Evolutionary conservation across 495 filamentous ascomycete genomes (phyloP).

Genomic region (Xylaria grammica): DNA sequence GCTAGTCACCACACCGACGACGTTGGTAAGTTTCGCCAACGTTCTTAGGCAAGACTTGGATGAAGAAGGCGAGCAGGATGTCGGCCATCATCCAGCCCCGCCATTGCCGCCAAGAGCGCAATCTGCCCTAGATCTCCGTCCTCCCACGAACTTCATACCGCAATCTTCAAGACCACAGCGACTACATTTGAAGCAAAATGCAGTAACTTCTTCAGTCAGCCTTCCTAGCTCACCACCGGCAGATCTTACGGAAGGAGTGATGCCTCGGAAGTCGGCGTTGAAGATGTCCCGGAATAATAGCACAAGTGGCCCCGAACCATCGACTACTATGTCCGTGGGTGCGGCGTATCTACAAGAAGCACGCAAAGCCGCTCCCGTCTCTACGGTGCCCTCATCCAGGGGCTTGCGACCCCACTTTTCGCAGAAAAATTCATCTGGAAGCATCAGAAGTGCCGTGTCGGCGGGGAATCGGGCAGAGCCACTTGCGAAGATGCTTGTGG

Average conservation of each 20-base stretch:
- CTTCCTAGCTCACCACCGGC: slow-evolving; percentile 31
- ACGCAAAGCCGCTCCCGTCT: slow-evolving; percentile 35
- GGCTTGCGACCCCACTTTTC: slow-evolving; percentile 30
- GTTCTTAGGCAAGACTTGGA: slow-evolving; percentile 21
- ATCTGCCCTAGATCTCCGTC: slow-evolving; percentile 32
- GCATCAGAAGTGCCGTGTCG: slow-evolving; percentile 17
- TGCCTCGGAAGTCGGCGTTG: slow-evolving; percentile 32
- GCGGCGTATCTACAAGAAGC: slow-evolving; percentile 46
- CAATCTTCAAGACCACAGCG: slow-evolving; percentile 40
- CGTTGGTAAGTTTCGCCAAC: slow-evolving; percentile 27
- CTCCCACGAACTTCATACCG: slow-evolving; percentile 31
- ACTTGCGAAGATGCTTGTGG: slow-evolving; percentile 76
- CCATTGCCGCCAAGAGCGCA: slow-evolving; percentile 30
- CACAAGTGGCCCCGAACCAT: slow-evolving; percentile 24
- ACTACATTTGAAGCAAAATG: slow-evolving; percentile 32
- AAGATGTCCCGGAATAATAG: slow-evolving; percentile 32
- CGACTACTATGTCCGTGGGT: slow-evolving; percentile 27
- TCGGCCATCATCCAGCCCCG: slow-evolving; percentile 18
- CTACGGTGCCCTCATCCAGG: slow-evolving; percentile 27
- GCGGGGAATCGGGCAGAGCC: slow-evolving; percentile 48
- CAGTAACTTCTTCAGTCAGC: slow-evolving; percentile 29
- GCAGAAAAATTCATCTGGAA: slow-evolving; percentile 33
- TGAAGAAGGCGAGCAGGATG: slow-evolving; percentile 16
- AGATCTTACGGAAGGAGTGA: slow-evolving; percentile 26
- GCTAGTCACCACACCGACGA: slow-evolving; percentile 25